phyloP scores from a whole-genome alignment of 2,329 filamentous ascomycete genomes.

The Penicillium decumbens region DNA sequence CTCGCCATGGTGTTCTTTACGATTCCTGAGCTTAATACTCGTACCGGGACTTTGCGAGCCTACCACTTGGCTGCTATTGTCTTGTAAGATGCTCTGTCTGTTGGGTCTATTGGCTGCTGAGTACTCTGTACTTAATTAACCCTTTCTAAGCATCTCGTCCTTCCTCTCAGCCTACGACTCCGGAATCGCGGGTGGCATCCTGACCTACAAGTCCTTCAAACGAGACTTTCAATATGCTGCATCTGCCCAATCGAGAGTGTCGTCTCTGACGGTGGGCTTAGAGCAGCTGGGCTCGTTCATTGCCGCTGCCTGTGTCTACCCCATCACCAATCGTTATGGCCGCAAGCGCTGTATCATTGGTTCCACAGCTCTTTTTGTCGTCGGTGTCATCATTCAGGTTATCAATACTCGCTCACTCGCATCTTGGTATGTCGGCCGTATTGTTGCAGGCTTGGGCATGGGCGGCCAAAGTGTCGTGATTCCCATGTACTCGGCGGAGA shows the following conservation, averaged over 20 bases:
- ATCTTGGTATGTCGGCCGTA: constrained; percentile 43
- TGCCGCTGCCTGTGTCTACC: constrained; percentile 45
- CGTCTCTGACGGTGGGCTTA: constrained; percentile 45
- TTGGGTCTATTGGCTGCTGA: background rate
- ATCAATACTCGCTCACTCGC: constrained; percentile 42
- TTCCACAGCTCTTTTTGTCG: constrained; percentile 42
- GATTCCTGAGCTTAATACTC: constrained; percentile 20
- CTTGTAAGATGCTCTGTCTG: constrained; percentile 11
- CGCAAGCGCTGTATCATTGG: constrained; percentile 42
- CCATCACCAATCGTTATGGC: constrained; percentile 42
- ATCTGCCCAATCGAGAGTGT: constrained; percentile 36
- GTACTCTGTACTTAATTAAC: background rate
- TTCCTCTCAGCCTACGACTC: constrained; percentile 32
- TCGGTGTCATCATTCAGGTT: constrained; percentile 43
- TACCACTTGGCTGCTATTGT: constrained; percentile 22
- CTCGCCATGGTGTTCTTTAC: constrained; percentile 16
- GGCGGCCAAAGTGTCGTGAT: constrained; percentile 40
- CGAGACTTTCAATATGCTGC: constrained; percentile 37
- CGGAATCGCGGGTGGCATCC: constrained; percentile 37
- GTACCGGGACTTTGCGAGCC: constrained; percentile 18
- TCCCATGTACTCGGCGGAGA: constrained; percentile 39
- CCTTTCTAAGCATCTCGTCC: constrained; percentile 14
- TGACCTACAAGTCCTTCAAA: constrained; percentile 41
- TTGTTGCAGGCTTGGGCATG: constrained; percentile 44
- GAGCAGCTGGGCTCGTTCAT: constrained; percentile 50